Percentiles rank a stretch among this genome's conserved stretches.
Evolutionary conservation across 192 early-diverging fungal genomes (phyloP).

Genomic region (Coemansia erecta): DNA sequence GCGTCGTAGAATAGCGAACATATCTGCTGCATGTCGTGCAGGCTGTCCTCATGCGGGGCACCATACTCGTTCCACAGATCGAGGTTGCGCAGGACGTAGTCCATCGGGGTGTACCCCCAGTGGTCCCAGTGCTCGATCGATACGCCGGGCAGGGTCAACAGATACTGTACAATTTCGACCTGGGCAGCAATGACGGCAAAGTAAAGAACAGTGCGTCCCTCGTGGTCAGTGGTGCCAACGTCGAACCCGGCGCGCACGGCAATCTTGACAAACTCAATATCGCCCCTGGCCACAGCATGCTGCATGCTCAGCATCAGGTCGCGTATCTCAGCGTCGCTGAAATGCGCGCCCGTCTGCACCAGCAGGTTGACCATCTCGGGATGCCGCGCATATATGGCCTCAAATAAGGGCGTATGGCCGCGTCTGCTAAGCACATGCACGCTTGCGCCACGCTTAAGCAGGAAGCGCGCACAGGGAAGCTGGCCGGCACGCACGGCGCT

Average conservation of each 20-base stretch:
- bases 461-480: conserved; percentile 66
- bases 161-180: conserved; percentile 48
- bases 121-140: conserved; percentile 40
- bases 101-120: conserved; percentile 51
- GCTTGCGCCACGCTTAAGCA: conserved; percentile 81
- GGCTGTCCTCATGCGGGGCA: conserved; percentile 41
- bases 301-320: conserved; percentile 61
- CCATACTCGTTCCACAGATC: conserved; percentile 48
- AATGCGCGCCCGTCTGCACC: conserved; percentile 80
- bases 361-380: conserved; percentile 67
- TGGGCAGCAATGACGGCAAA: conserved; percentile 49
- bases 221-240: conserved; percentile 33
- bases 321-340: conserved; percentile 75
- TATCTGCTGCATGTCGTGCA: conserved; percentile 50
- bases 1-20: conserved; percentile 35
- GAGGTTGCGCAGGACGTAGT: conserved; percentile 45
- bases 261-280: conserved; percentile 53
- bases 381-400: conserved; percentile 68
- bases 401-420: conserved; percentile 87
- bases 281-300: conserved; percentile 45
- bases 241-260: conserved; percentile 44
- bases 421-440: conserved; percentile 86
- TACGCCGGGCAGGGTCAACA: conserved; percentile 29
- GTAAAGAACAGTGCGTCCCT: conserved; percentile 45
- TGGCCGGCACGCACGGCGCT: conserved; percentile 79